Conservation (phyloP, 2,329 filamentous ascomycete species). For the Exophiala aquamarina region DNA sequence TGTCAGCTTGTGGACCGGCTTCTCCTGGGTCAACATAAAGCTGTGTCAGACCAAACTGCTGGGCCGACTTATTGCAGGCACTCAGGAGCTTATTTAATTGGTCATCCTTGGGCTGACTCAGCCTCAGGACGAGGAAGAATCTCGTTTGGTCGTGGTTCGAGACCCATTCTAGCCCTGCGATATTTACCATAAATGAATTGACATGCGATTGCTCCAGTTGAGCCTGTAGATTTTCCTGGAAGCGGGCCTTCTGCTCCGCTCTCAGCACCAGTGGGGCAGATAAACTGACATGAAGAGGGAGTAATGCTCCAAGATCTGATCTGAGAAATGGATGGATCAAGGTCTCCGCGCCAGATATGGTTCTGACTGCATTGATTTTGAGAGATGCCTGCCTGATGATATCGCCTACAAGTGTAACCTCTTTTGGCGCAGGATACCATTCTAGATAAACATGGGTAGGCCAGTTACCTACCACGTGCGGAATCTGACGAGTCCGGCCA, state of each 20-base stretch:
- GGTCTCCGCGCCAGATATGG: neutral
- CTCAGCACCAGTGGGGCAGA: conserved; percentile 76
- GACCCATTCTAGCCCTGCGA: conserved; percentile 61
- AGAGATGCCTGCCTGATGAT: conserved; percentile 28
- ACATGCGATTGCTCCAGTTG: conserved; percentile 36
- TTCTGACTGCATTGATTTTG: neutral
- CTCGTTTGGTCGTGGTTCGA: conserved; percentile 67
- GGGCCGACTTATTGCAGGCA: conserved; percentile 65
- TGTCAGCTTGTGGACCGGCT: conserved; percentile 3
- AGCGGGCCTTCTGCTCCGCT: conserved; percentile 69
- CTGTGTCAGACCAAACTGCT: conserved; percentile 63
- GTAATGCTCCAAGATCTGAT: conserved; percentile 73
- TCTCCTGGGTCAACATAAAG: conserved; percentile 57
- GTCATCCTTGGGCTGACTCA: conserved; percentile 51
- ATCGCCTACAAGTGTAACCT: conserved; percentile 34
- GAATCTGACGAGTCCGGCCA: conserved; percentile 76
- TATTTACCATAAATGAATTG: conserved; percentile 49
- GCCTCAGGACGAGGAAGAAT: conserved; percentile 79
- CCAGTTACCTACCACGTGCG: conserved; percentile 89
- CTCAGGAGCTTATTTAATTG: conserved; percentile 63
- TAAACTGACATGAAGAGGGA: conserved; percentile 87
- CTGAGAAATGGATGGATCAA: conserved; percentile 63
- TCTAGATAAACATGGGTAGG: conserved; percentile 90
- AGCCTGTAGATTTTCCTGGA: conserved; percentile 57
- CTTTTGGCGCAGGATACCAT: conserved; percentile 60